Conservation (phyloP, 73 alveolate species). For the Symbiodinium natans region DNA sequence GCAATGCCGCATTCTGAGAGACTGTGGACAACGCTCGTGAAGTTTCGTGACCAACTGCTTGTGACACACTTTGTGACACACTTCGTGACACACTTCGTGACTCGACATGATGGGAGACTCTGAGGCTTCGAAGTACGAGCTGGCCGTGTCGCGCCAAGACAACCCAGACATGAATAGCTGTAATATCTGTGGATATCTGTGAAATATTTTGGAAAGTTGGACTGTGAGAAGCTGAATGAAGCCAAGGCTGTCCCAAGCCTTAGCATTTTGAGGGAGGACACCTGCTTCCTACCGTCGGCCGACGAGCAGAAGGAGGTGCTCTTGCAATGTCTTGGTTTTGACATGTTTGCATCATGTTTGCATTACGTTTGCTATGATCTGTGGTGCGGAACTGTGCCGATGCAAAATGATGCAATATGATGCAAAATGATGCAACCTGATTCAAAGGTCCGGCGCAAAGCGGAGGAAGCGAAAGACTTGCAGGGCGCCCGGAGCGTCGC, state of each 20-base stretch:
- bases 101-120: no score
- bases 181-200: background rate
- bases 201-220: background rate
- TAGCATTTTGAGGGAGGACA: conserved; percentile 40
- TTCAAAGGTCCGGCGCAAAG: conserved; percentile 35
- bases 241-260: conserved; percentile 56
- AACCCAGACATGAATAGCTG: background rate
- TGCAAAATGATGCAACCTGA: background rate
- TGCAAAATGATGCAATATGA: background rate
- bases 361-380: background rate
- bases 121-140: conserved; percentile 73
- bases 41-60: no score
- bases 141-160: background rate
- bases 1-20: background rate
- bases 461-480: conserved; percentile 55
- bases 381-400: background rate
- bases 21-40: no score
- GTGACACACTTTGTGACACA: no score
- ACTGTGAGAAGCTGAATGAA: background rate
- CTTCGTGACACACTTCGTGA: no score
- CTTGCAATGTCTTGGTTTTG: background rate
- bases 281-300: conserved; percentile 38
- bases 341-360: background rate
- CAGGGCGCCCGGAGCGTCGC: background rate
- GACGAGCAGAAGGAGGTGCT: conserved; percentile 38